Base-by-base conservation (phyloP, 352 stramenopile genomes). In the Nothophytophthora sp. region DNA sequence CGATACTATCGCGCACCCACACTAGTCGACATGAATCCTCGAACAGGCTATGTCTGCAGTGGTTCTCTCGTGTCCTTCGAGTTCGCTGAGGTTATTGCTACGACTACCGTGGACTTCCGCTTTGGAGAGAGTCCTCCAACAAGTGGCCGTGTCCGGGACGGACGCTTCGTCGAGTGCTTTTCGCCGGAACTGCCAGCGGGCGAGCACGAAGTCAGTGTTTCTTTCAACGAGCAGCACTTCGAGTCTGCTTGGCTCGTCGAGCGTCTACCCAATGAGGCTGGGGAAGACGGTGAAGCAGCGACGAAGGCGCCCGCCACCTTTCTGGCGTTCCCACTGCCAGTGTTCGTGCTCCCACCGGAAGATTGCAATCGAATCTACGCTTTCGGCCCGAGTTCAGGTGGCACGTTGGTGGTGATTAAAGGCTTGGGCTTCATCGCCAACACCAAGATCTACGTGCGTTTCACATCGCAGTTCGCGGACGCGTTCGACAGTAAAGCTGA, bases 221-320 rank as follows among this genome's bases (percentile, higher is more conserved):
- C 74, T 2, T 90, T 88, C 20, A 82, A 90, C 25, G 75, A 84
- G 19, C 80, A 90, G 39, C 70, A 85, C 33, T 90, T 75, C 29
- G 70, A 88, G n/a, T 39, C 58, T 19, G 49, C 37, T 44, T 47
- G 53, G 27, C 50, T 42, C 11, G 18, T 52, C 5, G 43, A 59
- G 19, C 15, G 7, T 7, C 24, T 22, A 5, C 11, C 15, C 29
- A 27, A 53, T 29, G 19, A 48, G 3, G 40, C 50, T 1, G 28
- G n/a, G 6, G 40, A 51, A 13, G 50, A 44, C 9, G 35, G 5
- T 23, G 27, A 51, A 13, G 29, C 27, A 0, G 23, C 32, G 20
- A n/a, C 32, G 10, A 45, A n/a, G 23, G 57, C 46, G 32, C 30
- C 24, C 12, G 67, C 66, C 24, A 65, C 57, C 0, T 88, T 88